These are phyloP conservation scores for Xylaria sp. DNA, from an alignment of 2,329 filamentous ascomycete genomes.

Conservation along the genomic window DNA sequence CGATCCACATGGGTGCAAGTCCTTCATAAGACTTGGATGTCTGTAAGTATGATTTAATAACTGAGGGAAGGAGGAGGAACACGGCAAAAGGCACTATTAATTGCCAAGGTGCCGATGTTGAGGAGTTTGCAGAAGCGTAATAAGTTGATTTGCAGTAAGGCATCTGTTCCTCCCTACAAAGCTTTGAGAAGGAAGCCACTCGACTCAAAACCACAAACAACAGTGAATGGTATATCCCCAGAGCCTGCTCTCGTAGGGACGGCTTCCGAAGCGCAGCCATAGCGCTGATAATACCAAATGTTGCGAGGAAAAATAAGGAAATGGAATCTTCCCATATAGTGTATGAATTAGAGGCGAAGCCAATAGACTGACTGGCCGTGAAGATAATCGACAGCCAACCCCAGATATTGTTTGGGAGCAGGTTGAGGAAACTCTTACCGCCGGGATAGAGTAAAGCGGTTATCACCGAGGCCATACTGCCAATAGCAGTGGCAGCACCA, in stretches of 20 bases:
- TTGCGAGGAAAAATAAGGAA: conserved; percentile 87
- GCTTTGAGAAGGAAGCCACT: conserved; percentile 84
- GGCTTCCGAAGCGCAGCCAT: conserved; percentile 80
- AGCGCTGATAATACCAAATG: conserved; percentile 82
- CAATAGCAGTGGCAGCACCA: conserved; percentile 56
- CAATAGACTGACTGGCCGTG: conserved; percentile 86
- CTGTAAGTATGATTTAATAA: conserved; percentile 82
- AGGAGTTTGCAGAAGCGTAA: conserved; percentile 90
- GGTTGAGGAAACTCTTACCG: conserved; percentile 58
- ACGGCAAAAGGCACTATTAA: conserved; percentile 81
- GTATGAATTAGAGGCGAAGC: conserved; percentile 97
- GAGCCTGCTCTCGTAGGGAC: conserved; percentile 72
- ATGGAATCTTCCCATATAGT: conserved; percentile 99
- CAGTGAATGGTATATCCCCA: conserved; percentile 86
- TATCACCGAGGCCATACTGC: conserved; percentile 56
- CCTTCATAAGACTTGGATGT: conserved; percentile 90
- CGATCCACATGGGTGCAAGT: conserved; percentile 85
- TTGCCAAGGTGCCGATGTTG: conserved; percentile 93
- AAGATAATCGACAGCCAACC: conserved; percentile 86
- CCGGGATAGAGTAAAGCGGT: conserved; percentile 56
- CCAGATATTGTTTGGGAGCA: conserved; percentile 83
- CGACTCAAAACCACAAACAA: conserved; percentile 84
- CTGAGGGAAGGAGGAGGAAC: conserved; percentile 75
- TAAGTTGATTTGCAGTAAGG: conserved; percentile 95
- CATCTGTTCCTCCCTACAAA: conserved; percentile 98